Percentiles rank a stretch among this genome's conserved stretches.
These are phyloP conservation scores for Umbelopsis sp. DNA, from an alignment of 192 early-diverging fungal genomes.

Conservation along the genomic window DNA sequence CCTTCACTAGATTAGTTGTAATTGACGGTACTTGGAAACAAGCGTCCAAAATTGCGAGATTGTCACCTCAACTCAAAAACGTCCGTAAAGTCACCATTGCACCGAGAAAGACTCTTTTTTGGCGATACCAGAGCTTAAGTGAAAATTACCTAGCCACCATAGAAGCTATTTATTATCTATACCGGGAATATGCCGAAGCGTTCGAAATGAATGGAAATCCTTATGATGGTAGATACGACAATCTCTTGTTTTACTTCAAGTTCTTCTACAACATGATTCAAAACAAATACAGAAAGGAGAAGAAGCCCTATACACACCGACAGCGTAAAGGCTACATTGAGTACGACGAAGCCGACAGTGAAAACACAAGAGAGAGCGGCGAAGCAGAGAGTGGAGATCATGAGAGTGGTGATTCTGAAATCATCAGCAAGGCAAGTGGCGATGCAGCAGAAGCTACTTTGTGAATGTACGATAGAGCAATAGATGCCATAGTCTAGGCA, in stretches of 20 bases:
- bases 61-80: slow-evolving; percentile 45
- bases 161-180: slow-evolving; percentile 95
- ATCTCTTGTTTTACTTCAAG: slow-evolving; percentile 90
- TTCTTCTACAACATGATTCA: slow-evolving; percentile 90
- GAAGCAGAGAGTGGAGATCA: not conserved
- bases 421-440: too few species aligned
- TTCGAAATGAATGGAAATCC: slow-evolving; percentile 44
- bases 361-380: not conserved
- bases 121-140: slow-evolving; percentile 84
- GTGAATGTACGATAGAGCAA: too few species aligned
- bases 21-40: slow-evolving; percentile 98
- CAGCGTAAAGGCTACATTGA: slow-evolving; percentile 31
- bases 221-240: slow-evolving; percentile 84
- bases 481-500: too few species aligned
- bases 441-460: too few species aligned
- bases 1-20: slow-evolving; percentile 80
- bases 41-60: slow-evolving; percentile 63
- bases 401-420: not conserved
- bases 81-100: slow-evolving; percentile 67
- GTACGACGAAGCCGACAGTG: slow-evolving; percentile 1
- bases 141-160: slow-evolving; percentile 86
- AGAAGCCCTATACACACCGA: slow-evolving; percentile 23
- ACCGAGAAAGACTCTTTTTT: slow-evolving; percentile 83
- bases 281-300: slow-evolving; percentile 63
- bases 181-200: slow-evolving; percentile 73